Evolutionary conservation across 2,329 filamentous ascomycete genomes (phyloP), one percentile per base, ranked within the genome.

Genomic region (Sporothrix inflata): DNA sequence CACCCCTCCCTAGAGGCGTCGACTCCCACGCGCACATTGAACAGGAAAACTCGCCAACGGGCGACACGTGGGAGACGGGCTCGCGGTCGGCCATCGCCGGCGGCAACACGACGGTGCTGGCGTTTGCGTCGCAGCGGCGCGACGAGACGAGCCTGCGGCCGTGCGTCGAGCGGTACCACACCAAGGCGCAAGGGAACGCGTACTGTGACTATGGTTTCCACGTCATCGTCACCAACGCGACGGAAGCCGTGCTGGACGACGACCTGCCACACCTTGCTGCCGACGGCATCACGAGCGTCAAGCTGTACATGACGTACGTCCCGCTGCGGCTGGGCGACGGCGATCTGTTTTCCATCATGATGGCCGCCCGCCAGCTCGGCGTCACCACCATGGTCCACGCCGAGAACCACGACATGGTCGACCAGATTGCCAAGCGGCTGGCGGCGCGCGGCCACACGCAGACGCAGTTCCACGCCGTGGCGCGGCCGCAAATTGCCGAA

Each of bases 141-240:
- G 75, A 79, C 2, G 82, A 87, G 16, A 78, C 80, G 4, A 84
- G 81, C 7, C 84, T 86, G 79, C 86, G 82, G 80, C 91, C 88
- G 79, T 93, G 91, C 80, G 92, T 89, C 70, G 87, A 83, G 71
- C 91, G 91, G 76, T 93, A 94, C 75, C 89, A 89, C 75, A 90
- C 88, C 51, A 94, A 88, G 34, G 90, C 85, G 63, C 83, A 83
- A 0, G 89, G 89, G 38, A 91, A 82, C 76, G 87, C 80, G 47
- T 88, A 87, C 76, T 85, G 85, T 74, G 87, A 89, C 77, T 89
- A 89, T 74, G 83, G 84, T 2, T 86, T 88, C 74, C 86, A 89
- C 74, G 78, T 86, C 67, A 84, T 87, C 69, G 78, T 86, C 34
- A 83, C 84, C 0, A 85, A 86, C 68, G 83, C 84, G 0, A 83